Base-by-base conservation (phyloP, 2,329 filamentous ascomycete species). In the Daldinia sp. region DNA sequence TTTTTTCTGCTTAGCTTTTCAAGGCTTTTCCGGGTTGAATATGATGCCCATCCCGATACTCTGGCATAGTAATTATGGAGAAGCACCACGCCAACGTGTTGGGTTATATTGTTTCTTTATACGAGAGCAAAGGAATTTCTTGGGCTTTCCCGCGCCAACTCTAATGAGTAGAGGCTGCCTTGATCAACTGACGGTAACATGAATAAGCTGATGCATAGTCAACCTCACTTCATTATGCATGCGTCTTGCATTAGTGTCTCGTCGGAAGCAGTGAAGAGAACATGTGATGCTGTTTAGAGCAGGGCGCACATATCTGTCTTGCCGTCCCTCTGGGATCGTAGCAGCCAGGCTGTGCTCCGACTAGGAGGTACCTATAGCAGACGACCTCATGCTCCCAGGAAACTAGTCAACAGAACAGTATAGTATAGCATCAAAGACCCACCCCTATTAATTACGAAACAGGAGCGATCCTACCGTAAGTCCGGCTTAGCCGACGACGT, bases 101-200 rank as follows among this genome's bases (percentile, higher is more conserved):
- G 15, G 39, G 27, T 4, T 50, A 27, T 45, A 52, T 41, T 27
- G 6, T 43, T 9, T 49, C 30, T 29, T n/a, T 64, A 32, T 50
- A 50, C 29, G 32, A 39, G 39, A 39, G 17, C 6, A 51, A 25
- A 54, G 11, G 9, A 45, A 9, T n/a, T 29, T 35, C 34, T 6
- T 51, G 11, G 11, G n/a, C n/a, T n/a, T 23, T 21, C 25, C 19
- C 34, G 37, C 58, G 23, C 48, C 50, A 53, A 54, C 35, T 48
- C 23, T 19, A 32, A 65, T 51, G 56, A 57, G 19, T n/a, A 50
- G 37, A 25, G 29, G 23, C n/a, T 32, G 37, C 43, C 32, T 56
- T 45, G 15, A 58, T 58, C 52, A 50, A 51, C 49, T 57, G 39
- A 63, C 61, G 29, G 45, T 63, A 57, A 58, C 53, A 68, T 56